A percentile compares a stretch with the other conserved stretches of the same genome.
Conservation (phyloP, 805 yeast species). For the Maudiozyma saulgeensis region DNA sequence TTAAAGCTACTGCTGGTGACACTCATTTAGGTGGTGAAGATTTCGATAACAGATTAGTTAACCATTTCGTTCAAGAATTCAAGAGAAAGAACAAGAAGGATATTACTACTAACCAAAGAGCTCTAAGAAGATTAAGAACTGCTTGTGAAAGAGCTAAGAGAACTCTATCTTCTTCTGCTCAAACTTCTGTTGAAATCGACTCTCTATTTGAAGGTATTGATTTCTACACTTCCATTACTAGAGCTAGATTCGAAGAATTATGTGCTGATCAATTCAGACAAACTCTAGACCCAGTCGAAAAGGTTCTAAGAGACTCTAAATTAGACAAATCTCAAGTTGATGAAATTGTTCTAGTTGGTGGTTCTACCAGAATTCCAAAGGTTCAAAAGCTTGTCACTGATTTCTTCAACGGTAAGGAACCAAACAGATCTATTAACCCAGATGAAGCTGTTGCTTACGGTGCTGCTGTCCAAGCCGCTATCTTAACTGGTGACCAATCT, state of each 20-base stretch:
- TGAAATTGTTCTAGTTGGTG: constrained; percentile 96
- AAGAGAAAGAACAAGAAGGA: constrained; percentile 98
- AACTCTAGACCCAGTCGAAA: constrained; percentile 92
- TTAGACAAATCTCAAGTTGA: constrained; percentile 84
- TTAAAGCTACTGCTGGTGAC: constrained; percentile 79
- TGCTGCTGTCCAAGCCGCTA: constrained; percentile 98
- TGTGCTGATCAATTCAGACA: constrained; percentile 94
- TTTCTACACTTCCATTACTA: constrained; percentile 94
- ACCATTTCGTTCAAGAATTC: constrained; percentile 88
- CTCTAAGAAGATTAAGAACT: constrained; percentile 95
- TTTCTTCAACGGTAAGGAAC: constrained; percentile 97
- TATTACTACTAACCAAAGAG: constrained; percentile 86
- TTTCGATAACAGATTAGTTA: constrained; percentile 93
- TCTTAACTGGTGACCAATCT: constrained; percentile 93
- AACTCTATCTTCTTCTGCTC: constrained; percentile 93
- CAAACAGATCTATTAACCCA: constrained; percentile 96
- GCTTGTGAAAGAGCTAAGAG: constrained; percentile 99
- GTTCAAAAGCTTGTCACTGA: constrained; percentile 94
- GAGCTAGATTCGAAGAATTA: constrained; percentile 98
- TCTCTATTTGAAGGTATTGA: constrained; percentile 94
- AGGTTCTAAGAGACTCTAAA: constrained; percentile 89
- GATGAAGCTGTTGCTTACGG: constrained; percentile 99
- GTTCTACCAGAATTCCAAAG: constrained; percentile 98
- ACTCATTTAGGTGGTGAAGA: constrained; percentile 98
- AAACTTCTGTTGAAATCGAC: constrained; percentile 93